These are phyloP conservation scores for Imleria badia DNA, from an alignment of 768 basidiomycete species.

Conservation along the genomic window DNA sequence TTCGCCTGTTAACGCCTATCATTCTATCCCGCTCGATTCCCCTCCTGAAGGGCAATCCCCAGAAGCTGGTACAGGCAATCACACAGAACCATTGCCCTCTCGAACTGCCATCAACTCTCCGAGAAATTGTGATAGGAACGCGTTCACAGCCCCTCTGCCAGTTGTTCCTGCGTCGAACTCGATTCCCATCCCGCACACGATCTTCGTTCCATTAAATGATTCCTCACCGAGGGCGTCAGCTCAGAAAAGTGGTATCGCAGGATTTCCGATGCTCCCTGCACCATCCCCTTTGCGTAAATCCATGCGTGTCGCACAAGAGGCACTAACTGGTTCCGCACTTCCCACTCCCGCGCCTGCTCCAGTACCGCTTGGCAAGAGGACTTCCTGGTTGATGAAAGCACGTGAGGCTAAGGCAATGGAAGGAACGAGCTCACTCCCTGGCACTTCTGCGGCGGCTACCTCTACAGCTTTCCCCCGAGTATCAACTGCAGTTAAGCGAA, in stretches of 20 bases:
- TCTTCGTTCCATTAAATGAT: constrained; percentile 38
- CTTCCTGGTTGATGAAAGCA: constrained; percentile 80
- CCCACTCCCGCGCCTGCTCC: constrained; percentile 37
- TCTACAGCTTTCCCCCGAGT: constrained; percentile 9
- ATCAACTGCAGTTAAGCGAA: constrained; percentile 52
- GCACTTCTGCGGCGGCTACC: constrained; percentile 1
- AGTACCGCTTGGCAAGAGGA: constrained; percentile 57
- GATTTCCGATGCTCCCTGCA: constrained; percentile 65
- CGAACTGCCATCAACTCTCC: constrained; percentile 1
- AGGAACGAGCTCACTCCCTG: constrained; percentile 34
- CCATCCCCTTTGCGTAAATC: constrained; percentile 73
- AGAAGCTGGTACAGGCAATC: constrained; percentile 4
- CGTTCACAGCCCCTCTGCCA: constrained; percentile 25
- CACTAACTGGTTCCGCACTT: constrained; percentile 33
- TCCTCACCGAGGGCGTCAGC: constrained; percentile 24
- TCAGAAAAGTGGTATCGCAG: constrained; percentile 42
- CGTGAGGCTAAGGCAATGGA: constrained; percentile 72
- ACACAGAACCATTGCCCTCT: constrained; percentile 22
- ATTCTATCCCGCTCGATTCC: constrained; percentile 42
- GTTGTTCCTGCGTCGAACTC: constrained; percentile 10
- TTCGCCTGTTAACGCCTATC: constrained; percentile 38
- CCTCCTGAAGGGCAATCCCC: constrained; percentile 17
- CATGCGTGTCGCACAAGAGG: constrained; percentile 49
- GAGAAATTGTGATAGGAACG: constrained; percentile 13
- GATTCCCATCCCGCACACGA: constrained; percentile 12